Evolutionary conservation across 2,329 filamentous ascomycete species (phyloP), one percentile per base, ranked within the genome.

Genomic region (Monosporascus ibericus): DNA sequence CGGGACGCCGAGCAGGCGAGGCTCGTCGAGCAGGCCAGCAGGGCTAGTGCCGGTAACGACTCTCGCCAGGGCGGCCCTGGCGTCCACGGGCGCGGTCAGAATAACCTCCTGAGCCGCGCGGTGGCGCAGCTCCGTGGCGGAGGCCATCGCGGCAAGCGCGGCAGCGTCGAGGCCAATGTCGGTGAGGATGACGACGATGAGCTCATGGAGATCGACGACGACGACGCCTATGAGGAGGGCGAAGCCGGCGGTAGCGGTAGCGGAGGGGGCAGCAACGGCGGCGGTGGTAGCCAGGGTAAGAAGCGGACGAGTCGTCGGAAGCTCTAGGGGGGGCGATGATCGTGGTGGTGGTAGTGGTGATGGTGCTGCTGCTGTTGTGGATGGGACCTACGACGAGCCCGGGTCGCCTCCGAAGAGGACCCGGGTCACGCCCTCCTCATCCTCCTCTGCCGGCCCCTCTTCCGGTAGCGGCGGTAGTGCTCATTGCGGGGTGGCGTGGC

Each of bases 221-320:
- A 73, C 47, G 75, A 78, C 11, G 75, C 75, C 5, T 72, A 76
- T 5, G 70, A 72, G 6, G 66, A 67, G 1, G 75, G 75, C 48
- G 75, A 78, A 44, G 72, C 69, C 40, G 65, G 67, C 17, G 68
- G 71, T 62, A 69, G 46, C 57, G 68, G 52, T 62, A 69, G 44
- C 65, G 69, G 69, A 58, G 63, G 30, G 30, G 1, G 30, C 30
- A 34, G 30, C 30, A 34, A 34, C 30, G 30, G 30, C 15, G 70
- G 72, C 62, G 70, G 36, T 56, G 69, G 44, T 64, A 68, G 37
- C 68, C 70, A 68, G 62, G 68, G 66, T 55, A 76, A 73, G 71
- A 80, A 78, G 65, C 71, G 78, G 42, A 70, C 73, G 2, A 78
- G 73, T 57, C 76, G 78, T 55, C 72, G 79, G 52, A 84, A 82